Evolutionary conservation across 106 monocot genomes (phyloP).

Genomic region (Dioscorea alata): DNA sequence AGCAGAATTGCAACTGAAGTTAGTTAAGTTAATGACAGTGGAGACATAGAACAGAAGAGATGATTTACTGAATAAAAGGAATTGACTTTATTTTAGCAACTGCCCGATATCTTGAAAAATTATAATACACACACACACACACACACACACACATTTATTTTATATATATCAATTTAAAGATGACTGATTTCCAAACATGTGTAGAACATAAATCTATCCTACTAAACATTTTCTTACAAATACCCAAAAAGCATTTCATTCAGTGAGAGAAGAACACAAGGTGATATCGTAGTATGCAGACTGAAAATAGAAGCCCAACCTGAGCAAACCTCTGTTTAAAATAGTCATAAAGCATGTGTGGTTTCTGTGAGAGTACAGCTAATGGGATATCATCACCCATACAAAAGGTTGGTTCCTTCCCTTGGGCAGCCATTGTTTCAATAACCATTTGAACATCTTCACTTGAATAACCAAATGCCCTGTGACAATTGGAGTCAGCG

Average conservation of each 20-base stretch:
- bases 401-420: conserved; percentile 98
- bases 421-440: conserved; percentile 98
- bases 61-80: too few species aligned
- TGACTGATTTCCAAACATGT: too few species aligned
- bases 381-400: conserved; percentile 99
- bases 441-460: conserved; percentile 99
- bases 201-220: too few species aligned
- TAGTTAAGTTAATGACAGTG: too few species aligned
- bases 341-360: conserved; percentile 97
- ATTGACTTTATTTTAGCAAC: too few species aligned
- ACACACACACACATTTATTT: too few species aligned
- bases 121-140: too few species aligned
- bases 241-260: not conserved
- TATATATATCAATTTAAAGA: not conserved
- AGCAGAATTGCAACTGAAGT: too few species aligned
- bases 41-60: too few species aligned
- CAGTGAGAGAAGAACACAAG: too few species aligned
- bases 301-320: conserved; percentile 27
- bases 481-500: conserved; percentile 5
- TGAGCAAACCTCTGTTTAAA: conserved; percentile 98
- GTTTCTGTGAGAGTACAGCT: conserved; percentile 73
- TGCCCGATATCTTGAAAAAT: too few species aligned
- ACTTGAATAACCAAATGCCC: conserved; percentile 97
- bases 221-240: not conserved
- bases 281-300: not conserved